Evolutionary conservation across 1,139 yeast species (phyloP).

Genomic region (Wickerhamomyces sp.): DNA sequence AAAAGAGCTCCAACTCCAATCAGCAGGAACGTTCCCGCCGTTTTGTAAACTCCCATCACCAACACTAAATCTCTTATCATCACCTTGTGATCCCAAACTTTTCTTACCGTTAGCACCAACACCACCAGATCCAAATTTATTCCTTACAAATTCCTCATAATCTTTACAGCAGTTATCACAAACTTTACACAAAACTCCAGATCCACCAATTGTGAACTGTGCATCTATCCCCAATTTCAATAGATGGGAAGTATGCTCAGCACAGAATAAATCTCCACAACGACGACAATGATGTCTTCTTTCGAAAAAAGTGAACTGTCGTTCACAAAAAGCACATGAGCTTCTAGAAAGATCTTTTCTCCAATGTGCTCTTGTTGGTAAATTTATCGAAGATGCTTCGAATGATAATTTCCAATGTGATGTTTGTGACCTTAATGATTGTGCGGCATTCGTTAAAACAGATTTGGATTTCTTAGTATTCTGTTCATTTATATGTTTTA

Average conservation of each 20-base stretch:
- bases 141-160: conserved; percentile 46
- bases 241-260: conserved; percentile 46
- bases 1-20: conserved; percentile 26
- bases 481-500: conserved; percentile 22
- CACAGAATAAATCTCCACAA: conserved; percentile 90
- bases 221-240: conserved; percentile 62
- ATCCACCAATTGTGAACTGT: conserved; percentile 68
- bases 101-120: conserved; percentile 12
- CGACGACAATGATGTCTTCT: conserved; percentile 92
- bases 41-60: conserved; percentile 2
- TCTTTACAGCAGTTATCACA: conserved; percentile 72
- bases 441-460: conserved; percentile 17
- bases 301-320: conserved; percentile 67
- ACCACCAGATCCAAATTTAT: conserved; percentile 25
- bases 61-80: conserved; percentile 4
- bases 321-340: conserved; percentile 67
- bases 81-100: not conserved
- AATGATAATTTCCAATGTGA: conserved; percentile 22
- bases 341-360: conserved; percentile 59
- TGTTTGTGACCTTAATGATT: conserved; percentile 19
- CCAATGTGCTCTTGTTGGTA: conserved; percentile 73
- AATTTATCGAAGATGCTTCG: conserved; percentile 5
- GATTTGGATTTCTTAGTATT: conserved; percentile 17
- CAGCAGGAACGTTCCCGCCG: conserved; percentile 22
- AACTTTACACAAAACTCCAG: conserved; percentile 71